Conservation (phyloP, 441 rosid genomes). For the Isatis lusitanica region DNA sequence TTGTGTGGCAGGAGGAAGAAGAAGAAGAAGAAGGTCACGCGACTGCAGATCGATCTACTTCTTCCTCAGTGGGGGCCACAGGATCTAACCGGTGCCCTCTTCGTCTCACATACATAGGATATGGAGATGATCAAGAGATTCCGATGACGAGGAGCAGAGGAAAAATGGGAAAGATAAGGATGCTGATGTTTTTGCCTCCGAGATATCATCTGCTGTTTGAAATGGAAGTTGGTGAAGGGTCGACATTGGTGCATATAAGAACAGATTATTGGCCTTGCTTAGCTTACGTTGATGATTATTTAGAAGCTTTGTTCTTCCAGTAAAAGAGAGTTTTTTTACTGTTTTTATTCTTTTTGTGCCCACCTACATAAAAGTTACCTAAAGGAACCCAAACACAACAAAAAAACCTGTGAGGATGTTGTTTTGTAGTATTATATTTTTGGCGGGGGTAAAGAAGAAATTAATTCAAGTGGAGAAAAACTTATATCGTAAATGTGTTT, state of each 20-base stretch:
- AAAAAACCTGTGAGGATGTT: neutral
- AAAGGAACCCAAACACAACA: constrained; percentile 4
- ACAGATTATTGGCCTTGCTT: constrained; percentile 98
- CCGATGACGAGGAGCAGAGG: constrained; percentile 45
- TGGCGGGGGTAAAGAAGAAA: neutral
- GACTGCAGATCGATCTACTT: constrained; percentile 33
- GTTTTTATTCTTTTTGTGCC: constrained; percentile 15
- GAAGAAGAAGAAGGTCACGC: constrained; percentile 19
- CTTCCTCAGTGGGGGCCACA: constrained; percentile 25
- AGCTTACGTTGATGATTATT: constrained; percentile 86
- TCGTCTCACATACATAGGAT: constrained; percentile 64
- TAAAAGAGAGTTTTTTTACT: neutral
- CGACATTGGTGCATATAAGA: constrained; percentile 85
- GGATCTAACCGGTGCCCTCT: constrained; percentile 51
- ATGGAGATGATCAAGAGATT: constrained; percentile 51
- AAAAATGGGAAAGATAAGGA: constrained; percentile 63
- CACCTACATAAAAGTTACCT: constrained; percentile 7
- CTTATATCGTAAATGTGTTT: neutral
- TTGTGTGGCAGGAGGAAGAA: constrained; percentile 55
- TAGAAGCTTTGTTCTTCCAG: constrained; percentile 64
- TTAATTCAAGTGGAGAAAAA: neutral
- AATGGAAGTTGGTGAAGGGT: constrained; percentile 77
- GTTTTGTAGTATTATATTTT: neutral
- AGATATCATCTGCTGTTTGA: constrained; percentile 87
- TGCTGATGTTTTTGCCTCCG: constrained; percentile 85